These are phyloP conservation scores for Sinapis alba DNA, from an alignment of 441 rosid genomes.

Conservation along the genomic window DNA sequence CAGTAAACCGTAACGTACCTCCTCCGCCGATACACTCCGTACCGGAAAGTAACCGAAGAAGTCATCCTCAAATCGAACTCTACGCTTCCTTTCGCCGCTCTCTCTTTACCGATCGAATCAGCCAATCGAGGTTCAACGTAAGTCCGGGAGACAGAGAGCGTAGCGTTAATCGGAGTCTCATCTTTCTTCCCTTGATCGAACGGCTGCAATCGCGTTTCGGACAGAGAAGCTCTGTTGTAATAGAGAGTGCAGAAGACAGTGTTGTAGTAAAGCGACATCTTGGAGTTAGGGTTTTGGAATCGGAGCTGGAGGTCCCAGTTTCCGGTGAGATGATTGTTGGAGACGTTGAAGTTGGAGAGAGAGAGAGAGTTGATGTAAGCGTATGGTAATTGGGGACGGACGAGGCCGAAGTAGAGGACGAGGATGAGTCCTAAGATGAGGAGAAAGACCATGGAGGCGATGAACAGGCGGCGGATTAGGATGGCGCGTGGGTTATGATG, in stretches of 20 bases:
- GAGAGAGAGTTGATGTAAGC: conserved; percentile 56
- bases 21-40: conserved; percentile 56
- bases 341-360: conserved; percentile 58
- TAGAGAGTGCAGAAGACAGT: conserved; percentile 30
- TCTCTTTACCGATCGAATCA: conserved; percentile 46
- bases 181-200: conserved; percentile 59
- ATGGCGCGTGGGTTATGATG: conserved; percentile 49
- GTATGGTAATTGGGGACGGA: conserved; percentile 70
- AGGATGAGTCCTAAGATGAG: conserved; percentile 50
- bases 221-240: conserved; percentile 38
- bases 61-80: conserved; percentile 52
- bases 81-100: conserved; percentile 39
- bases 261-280: conserved; percentile 56
- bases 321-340: conserved; percentile 48
- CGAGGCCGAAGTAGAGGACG: conserved; percentile 66
- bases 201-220: conserved; percentile 55
- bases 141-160: conserved; percentile 45
- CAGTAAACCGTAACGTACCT: conserved; percentile 56
- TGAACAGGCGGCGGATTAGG: conserved; percentile 54
- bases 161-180: conserved; percentile 43
- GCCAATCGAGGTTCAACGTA: conserved; percentile 43
- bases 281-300: conserved; percentile 78
- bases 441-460: conserved; percentile 31
- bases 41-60: conserved; percentile 51
- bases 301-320: conserved; percentile 58